These are phyloP conservation scores for Neofusicoccum umdonicola DNA, from an alignment of 2,329 filamentous ascomycete species.

Conservation along the genomic window DNA sequence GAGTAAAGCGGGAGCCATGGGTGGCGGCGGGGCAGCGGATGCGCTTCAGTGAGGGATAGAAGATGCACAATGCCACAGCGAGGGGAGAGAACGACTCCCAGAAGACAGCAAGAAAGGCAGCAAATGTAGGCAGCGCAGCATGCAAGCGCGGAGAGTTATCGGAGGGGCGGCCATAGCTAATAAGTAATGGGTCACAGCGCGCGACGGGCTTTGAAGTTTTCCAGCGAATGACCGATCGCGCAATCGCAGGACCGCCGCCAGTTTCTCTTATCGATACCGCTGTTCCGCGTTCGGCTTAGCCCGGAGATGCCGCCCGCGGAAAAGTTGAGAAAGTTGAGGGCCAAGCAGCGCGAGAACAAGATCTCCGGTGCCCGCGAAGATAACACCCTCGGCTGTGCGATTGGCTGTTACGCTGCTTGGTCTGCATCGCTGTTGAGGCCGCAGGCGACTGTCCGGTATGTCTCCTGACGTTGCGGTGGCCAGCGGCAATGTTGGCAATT, in stretches of 20 bases:
- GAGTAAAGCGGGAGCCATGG: constrained; percentile 59
- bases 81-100: background rate
- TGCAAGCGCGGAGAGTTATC: background rate
- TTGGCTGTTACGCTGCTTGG: background rate
- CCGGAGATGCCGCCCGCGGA: constrained; percentile 6
- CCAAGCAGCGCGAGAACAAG: background rate
- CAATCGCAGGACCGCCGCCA: background rate
- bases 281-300: background rate
- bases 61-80: background rate
- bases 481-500: background rate
- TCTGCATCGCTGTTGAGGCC: background rate
- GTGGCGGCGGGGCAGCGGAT: constrained; percentile 1
- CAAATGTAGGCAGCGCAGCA: background rate
- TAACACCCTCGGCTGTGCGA: background rate
- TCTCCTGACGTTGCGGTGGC: background rate
- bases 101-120: background rate
- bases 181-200: background rate
- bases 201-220: background rate
- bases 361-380: background rate
- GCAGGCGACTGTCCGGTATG: background rate
- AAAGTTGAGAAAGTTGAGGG: background rate
- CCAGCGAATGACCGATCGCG: constrained; percentile 17
- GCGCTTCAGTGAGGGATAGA: background rate
- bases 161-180: constrained; percentile 3
- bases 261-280: constrained; percentile 11